Base-by-base conservation (phyloP, 2,329 filamentous ascomycete genomes). In the Gnomoniopsis sp. region DNA sequence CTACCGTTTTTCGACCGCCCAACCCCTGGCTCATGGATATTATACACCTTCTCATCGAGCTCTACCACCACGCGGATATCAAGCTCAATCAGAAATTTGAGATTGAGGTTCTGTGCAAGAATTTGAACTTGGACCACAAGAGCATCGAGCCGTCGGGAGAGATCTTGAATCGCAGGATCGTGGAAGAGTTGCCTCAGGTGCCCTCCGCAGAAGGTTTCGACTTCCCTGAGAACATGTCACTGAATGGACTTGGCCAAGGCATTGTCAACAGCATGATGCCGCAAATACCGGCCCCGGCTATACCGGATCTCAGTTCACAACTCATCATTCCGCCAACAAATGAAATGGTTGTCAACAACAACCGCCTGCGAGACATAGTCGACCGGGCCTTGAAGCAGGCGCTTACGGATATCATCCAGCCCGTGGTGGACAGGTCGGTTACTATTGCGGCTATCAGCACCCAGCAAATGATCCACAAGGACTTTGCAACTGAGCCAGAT, bases 1-100 rank as follows among this genome's bases (percentile, higher is more conserved):
- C 95, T 0, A 89, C 88, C 14, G 88, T 98, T 11, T 99, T 99
- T 76, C 89, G 87, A 58, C 93, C 93, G 12, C 95, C 95, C 1
- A 99, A 99, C 67, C 95, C 95, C 1, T 99, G 95, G 95, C 74
- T 97, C 48, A 96, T 97, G 90, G 95, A 99, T 67, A 95, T 99
- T 55, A 86, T 99, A 57, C 85, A 90, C 63, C 79, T 98, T 8
- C 81, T 99, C 38, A 90, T 96, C 67, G 96, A 99, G 69, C 81
- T 99, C 3, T 99, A 99, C 69, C 89, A 96, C 68, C 89, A 90
- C 67, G 91, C 91, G 15, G 93, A 97, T 66, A 79, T 99, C 57
- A 98, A 98, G 72, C 83, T 99, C 41, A 98, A 98, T 66, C 87
- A 96, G 53, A 99, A 98, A 68, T 99, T 99, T 67, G 95, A 99